phyloP scores from a whole-genome alignment of 2,329 filamentous ascomycete species.

The Aspergillus costaricaensis region DNA sequence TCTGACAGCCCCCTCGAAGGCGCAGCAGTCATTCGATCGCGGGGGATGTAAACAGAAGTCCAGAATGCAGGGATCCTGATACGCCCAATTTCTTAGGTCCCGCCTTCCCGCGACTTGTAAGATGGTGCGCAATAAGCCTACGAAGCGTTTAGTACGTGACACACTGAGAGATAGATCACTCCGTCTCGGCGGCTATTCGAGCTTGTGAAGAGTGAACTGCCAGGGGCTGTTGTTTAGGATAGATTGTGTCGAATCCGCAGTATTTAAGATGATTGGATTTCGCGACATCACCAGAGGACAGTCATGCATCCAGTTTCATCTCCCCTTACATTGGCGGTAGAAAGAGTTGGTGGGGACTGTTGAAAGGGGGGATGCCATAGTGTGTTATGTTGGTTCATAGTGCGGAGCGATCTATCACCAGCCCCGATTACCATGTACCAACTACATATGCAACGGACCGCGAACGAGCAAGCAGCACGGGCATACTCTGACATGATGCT shows the following conservation, averaged over 20 bases:
- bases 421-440: background rate
- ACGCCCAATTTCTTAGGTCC: background rate
- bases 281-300: background rate
- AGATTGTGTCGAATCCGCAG: background rate
- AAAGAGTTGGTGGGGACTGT: background rate
- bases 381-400: background rate
- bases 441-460: background rate
- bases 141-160: background rate
- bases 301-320: background rate
- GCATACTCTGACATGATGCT: background rate
- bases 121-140: background rate
- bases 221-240: background rate
- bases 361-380: background rate
- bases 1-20: background rate
- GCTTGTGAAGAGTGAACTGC: background rate
- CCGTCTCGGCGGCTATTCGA: background rate
- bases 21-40: background rate
- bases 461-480: background rate
- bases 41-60: background rate
- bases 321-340: background rate
- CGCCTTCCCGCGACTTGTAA: background rate
- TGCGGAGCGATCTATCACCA: background rate
- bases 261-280: background rate
- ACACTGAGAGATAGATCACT: too few relatives aligned
- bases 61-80: slow-evolving; percentile 2